Base-by-base conservation (phyloP, 371 early-diverging fungal genomes). In the Entomophthora muscae region DNA sequence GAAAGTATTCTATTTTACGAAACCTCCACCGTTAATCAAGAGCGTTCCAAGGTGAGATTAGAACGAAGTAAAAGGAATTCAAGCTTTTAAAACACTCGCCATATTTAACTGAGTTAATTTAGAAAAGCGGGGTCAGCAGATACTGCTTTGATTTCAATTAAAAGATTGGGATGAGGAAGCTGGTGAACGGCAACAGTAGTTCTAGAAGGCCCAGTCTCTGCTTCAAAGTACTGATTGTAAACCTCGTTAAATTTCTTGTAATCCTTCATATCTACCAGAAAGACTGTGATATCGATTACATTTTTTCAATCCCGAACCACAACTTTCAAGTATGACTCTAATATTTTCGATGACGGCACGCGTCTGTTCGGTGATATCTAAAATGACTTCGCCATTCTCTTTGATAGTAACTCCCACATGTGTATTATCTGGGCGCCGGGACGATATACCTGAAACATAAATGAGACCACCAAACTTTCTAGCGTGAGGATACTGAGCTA, bases 401-500 rank as follows among this genome's bases (percentile, higher is more conserved):
- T 63, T 63, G 54, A 75, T 76, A 32, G 66, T 71, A 61, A 79
- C 77, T 72, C 72, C 52, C 58, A 66, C 72, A 69, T 76, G 81
- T 61, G 82, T 81, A 67, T 80, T 80, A 67, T 84, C 85, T 21
- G 70, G 69, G 3, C 76, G 71, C 30, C 83, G 65, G 22, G 76
- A 77, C 1, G 80, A 79, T 63, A 81, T 79, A 42, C 85, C 83
- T 17, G 81, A 81, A 21, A 84, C 76, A 61, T 72, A 83, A 65
- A 84, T 73, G 33, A 80, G 63, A 61, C 77, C 78, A 63, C 72
- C 72, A 57, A 66, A 75, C 27, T 70, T 70, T 66, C 83, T 73
- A 12, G 79, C 82, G 66, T 83, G 83, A 1, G 85, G 85, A 67
- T 84, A 84, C 54, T 75, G 73, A 7, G 85, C 85, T 57, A 82